Conservation (phyloP, 495 filamentous ascomycete genomes). For the Annulohypoxylon nitens region DNA sequence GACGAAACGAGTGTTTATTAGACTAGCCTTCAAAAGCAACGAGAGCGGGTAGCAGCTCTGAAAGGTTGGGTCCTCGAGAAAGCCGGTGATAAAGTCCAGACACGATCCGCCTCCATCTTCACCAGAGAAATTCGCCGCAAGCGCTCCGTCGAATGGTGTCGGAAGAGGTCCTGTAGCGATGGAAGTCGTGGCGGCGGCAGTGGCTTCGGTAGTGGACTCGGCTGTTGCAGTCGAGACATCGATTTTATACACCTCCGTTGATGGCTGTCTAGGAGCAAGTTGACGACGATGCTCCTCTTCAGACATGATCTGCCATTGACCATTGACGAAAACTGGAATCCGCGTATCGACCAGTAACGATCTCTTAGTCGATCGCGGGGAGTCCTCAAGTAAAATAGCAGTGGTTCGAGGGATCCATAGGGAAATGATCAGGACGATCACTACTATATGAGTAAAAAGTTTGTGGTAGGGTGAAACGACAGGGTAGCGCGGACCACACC, state of each 20-base stretch:
- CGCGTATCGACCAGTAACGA: constrained; percentile 55
- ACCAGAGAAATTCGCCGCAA: constrained; percentile 73
- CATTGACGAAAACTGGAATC: constrained; percentile 49
- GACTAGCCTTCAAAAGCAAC: constrained; percentile 73
- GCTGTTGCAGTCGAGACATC: constrained; percentile 53
- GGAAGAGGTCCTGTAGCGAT: constrained; percentile 66
- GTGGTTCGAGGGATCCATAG: constrained; percentile 52
- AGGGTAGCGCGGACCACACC: constrained; percentile 39
- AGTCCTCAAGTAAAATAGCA: constrained; percentile 48
- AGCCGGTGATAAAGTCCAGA: constrained; percentile 74
- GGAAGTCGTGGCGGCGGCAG: constrained; percentile 45
- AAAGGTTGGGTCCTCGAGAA: constrained; percentile 73
- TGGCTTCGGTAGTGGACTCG: constrained; percentile 26
- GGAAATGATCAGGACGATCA: constrained; percentile 53
- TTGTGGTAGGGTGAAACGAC: constrained; percentile 46
- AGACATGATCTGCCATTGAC: constrained; percentile 57
- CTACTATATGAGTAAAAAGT: constrained; percentile 49
- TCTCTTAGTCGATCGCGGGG: constrained; percentile 50
- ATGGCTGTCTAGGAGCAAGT: constrained; percentile 34
- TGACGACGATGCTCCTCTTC: constrained; percentile 49
- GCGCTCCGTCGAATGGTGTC: constrained; percentile 76
- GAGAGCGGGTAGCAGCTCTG: constrained; percentile 79
- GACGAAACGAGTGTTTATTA: not conserved
- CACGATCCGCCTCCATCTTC: constrained; percentile 63
- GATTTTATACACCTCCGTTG: constrained; percentile 53